phyloP scores from a whole-genome alignment of 192 early-diverging fungal species.

The Coemansia erecta region DNA sequence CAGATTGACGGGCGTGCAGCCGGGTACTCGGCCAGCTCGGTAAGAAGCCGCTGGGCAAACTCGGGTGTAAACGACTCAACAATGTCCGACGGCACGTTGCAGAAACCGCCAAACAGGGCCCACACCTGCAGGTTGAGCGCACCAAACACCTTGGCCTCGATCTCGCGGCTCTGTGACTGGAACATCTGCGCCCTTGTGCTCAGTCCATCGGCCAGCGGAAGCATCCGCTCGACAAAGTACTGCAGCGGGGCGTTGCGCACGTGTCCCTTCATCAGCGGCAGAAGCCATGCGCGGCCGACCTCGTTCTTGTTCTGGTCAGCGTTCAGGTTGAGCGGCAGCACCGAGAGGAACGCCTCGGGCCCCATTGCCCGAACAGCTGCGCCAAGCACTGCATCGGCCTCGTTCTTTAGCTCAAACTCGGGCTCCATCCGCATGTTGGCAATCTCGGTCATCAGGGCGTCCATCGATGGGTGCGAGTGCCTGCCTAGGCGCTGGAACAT shows the following conservation, averaged over 20 bases:
- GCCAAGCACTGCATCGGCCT: slow-evolving; percentile 78
- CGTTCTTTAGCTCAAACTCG: slow-evolving; percentile 79
- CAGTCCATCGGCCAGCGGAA: slow-evolving; percentile 80
- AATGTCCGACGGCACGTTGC: slow-evolving; percentile 80
- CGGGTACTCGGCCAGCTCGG: slow-evolving; percentile 70
- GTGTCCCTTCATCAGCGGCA: slow-evolving; percentile 76
- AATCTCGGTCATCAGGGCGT: slow-evolving; percentile 59
- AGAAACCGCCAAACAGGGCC: slow-evolving; percentile 81
- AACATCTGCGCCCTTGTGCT: slow-evolving; percentile 62
- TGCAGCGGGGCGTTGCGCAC: slow-evolving; percentile 69
- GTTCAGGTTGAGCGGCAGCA: slow-evolving; percentile 85
- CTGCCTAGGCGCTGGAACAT: slow-evolving; percentile 75
- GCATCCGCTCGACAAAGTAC: slow-evolving; percentile 67
- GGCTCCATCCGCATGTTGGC: slow-evolving; percentile 79
- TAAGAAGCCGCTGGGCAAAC: slow-evolving; percentile 72
- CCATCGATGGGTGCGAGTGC: slow-evolving; percentile 58
- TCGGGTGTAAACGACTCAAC: slow-evolving; percentile 55
- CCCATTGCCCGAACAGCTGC: slow-evolving; percentile 79
- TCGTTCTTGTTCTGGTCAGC: slow-evolving; percentile 33
- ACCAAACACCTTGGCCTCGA: slow-evolving; percentile 86
- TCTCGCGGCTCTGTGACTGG: slow-evolving; percentile 56
- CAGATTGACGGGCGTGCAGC: slow-evolving; percentile 78
- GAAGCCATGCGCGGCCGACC: slow-evolving; percentile 85
- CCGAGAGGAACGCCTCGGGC: slow-evolving; percentile 68
- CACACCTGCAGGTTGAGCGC: slow-evolving; percentile 88